Base-by-base conservation (phyloP, 768 basidiomycete species). In the Tylopilus sp. region DNA sequence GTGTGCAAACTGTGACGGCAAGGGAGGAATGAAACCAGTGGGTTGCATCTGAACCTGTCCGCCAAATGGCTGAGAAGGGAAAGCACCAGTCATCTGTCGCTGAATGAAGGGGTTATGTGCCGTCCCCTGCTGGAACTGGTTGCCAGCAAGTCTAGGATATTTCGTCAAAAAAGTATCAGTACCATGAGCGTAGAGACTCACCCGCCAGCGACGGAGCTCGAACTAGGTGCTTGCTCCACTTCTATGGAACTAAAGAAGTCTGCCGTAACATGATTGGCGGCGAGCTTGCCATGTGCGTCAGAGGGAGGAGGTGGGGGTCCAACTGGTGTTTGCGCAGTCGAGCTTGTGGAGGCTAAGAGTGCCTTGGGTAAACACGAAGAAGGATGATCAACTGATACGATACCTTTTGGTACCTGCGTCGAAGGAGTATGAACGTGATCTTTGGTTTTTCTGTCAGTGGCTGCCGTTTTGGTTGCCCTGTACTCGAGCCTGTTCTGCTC, bases 401-500 rank as follows among this genome's bases (percentile, higher is more conserved):
- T 60, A 69, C 68, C 68, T 59, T 25, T 40, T 13, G 54, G 34
- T 51, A 17, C 45, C 24, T 50, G 53, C 30, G 58, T 29, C 5
- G 59, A 58, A 19, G 55, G 22, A 13, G 37, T 29, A n/a, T 46
- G 53, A 31, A 37, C 59, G 22, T 44, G 55, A 46, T 47, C 55
- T 30, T 53, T 56, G 0, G 51, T 14, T 24, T 61, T 68, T 36
- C 68, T 68, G 48, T 89, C 89, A 3, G 80, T 79, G 4, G 81
- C 76, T n/a, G n/a, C n/a, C 6, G 77, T 79, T 70, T 90, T 91
- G 68, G 85, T 92, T 22, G 85, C 76, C 71, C 81, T 93, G 74
- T 99, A 98, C 64, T 98, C 97, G 10, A 87, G 74, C 56, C 96
- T 76, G 70, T 98, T 98, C 71, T 91, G 86, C 69, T 98, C 97